A percentile compares a stretch with the other conserved stretches of the same genome.
phyloP scores from a whole-genome alignment of 371 early-diverging fungal species.

The Mucor plumbeus region DNA sequence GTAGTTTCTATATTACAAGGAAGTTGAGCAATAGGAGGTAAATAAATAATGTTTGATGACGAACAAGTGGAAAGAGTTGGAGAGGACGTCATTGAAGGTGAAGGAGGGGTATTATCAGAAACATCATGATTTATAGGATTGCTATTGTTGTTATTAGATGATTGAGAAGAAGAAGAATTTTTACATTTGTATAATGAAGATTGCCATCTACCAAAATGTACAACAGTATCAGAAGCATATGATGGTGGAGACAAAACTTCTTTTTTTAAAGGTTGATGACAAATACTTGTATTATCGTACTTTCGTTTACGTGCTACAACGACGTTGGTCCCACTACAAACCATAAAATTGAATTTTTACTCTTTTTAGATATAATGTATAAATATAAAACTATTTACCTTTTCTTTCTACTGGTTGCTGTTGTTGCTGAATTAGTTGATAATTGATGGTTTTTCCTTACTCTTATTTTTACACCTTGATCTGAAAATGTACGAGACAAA shows the following conservation, averaged over 20 bases:
- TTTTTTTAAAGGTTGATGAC: constrained; percentile 3
- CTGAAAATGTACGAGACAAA: constrained; percentile 51
- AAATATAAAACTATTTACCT: constrained; percentile 3
- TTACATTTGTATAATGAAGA: not conserved
- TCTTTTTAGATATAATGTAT: constrained; percentile 9
- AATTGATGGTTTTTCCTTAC: constrained; percentile 48
- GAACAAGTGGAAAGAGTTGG: constrained; percentile 1
- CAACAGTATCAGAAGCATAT: constrained; percentile 17
- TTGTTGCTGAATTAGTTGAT: constrained; percentile 15
- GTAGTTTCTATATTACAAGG: not conserved
- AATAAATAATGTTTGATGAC: constrained; percentile 1
- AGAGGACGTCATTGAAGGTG: constrained; percentile 3
- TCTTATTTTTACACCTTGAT: constrained; percentile 56
- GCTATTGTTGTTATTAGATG: not conserved
- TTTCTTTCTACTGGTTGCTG: not conserved
- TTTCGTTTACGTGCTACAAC: constrained; percentile 15
- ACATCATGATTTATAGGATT: not conserved
- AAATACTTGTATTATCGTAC: constrained; percentile 2
- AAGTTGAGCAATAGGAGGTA: not conserved
- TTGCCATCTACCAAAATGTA: constrained; percentile 22
- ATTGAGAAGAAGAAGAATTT: not conserved
- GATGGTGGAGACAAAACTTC: constrained; percentile 10
- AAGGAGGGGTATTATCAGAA: not conserved
- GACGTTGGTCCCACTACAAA: constrained; percentile 8
- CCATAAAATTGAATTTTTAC: constrained; percentile 1